phyloP scores from a whole-genome alignment of 768 basidiomycete species.

The Tricholoma hemisulphureum region DNA sequence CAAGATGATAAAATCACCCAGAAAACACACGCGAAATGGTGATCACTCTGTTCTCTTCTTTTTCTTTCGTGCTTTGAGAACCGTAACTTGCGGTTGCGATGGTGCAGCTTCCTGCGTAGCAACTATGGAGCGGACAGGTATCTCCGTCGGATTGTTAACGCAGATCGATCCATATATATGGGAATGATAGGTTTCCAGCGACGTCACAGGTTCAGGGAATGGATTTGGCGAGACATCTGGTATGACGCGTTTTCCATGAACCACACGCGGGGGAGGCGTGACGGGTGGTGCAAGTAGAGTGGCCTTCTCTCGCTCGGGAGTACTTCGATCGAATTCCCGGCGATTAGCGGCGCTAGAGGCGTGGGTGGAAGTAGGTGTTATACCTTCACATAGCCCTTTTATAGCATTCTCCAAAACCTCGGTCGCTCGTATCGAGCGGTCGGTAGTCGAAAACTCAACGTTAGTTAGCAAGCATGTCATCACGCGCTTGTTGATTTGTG shows the following conservation, averaged over 20 bases:
- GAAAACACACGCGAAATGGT: too few species aligned
- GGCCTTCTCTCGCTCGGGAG: conserved; percentile 39
- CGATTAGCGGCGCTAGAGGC: conserved; percentile 10
- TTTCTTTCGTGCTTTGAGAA: conserved; percentile 60
- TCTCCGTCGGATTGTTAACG: conserved; percentile 48
- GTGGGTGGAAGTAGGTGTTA: conserved; percentile 29
- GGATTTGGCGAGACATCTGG: conserved; percentile 62
- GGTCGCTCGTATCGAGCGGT: conserved; percentile 66
- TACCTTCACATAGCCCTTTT: conserved; percentile 68
- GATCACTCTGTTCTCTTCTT: conserved; percentile 40
- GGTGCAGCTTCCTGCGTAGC: conserved; percentile 6
- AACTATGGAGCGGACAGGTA: conserved; percentile 1
- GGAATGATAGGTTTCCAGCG: conserved; percentile 57
- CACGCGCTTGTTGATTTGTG: conserved; percentile 68
- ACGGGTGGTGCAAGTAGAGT: conserved; percentile 43
- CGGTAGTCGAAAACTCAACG: conserved; percentile 72
- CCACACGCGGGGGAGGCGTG: conserved; percentile 48
- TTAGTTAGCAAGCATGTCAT: conserved; percentile 65
- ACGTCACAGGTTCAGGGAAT: conserved; percentile 63
- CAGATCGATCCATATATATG: conserved; percentile 58
- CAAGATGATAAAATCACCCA: too few species aligned
- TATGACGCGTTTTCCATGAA: conserved; percentile 26
- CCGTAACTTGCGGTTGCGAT: conserved; percentile 42
- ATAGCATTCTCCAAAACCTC: conserved; percentile 69
- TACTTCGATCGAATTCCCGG: conserved; percentile 31